Evolutionary conservation across 345 rosid genomes (phyloP), one percentile per base, ranked within the genome.

Genomic region (Balakata baccata): DNA sequence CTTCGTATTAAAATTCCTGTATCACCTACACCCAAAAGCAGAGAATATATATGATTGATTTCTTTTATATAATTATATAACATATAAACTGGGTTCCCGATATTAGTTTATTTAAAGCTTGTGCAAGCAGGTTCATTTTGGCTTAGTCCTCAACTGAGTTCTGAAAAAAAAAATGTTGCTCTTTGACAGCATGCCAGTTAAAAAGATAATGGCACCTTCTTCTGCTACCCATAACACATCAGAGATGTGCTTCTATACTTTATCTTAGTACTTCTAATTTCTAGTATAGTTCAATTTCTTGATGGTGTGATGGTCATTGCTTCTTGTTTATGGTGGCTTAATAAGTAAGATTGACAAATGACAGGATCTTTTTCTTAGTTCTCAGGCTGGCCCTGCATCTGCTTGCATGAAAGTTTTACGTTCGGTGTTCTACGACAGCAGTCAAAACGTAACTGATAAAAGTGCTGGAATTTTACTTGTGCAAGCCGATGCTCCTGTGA

Each of bases 381-480:
- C 98, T 63, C 90, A 89, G 79, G 93, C 86, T 69, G 99, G 98
- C 72, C 98, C 94, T 78, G 98, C 99, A 72, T 91, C 90, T 78
- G 94, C 98, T 20, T 89, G 97, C 79, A 74, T 79, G 85, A 87
- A 89, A 77, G 87, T 89, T 76, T 70, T 92, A 74, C 87, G 85
- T 23, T 79, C 94, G 25, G 76, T 86, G 16, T 73, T 82, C 77
- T 85, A 78, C 20, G 87, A 86, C 58, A 78, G 89, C 64, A 70
- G 64, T 38, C 84, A 37, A 81, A 83, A 67, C 73, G 75, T 68
- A 20, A 60, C 77, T 46, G 92, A 90, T 38, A 86, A 59, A 82
- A 90, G 92, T 78, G 91, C 88, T 4, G 97, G 99, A 72, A 77
- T 91, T 75, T 66, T 92, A 78, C 83, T 90, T 51, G 94, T 91